Percentiles rank a stretch among this genome's conserved stretches.
Evolutionary conservation across 768 basidiomycete species (phyloP).

Genomic region (Dentipellis fragilis): DNA sequence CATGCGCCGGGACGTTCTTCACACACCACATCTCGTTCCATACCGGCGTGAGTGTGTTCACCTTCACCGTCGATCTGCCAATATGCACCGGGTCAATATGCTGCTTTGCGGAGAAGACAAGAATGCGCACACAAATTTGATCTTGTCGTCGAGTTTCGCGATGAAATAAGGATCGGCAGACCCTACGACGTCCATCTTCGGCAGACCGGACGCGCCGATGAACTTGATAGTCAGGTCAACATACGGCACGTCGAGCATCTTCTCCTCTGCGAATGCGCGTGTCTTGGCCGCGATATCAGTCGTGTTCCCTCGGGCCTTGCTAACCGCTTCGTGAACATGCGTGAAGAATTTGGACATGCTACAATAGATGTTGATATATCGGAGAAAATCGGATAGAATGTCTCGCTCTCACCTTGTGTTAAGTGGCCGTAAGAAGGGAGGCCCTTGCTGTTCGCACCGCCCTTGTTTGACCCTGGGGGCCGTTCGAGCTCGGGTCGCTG

Average conservation of each 20-base stretch:
- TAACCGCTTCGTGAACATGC: constrained; percentile 2
- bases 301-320: constrained; percentile 12
- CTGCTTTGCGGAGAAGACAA: neutral
- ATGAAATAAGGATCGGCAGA: constrained; percentile 64
- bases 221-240: constrained; percentile 59
- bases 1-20: constrained; percentile 62
- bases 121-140: constrained; percentile 55
- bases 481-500: too few species aligned
- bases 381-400: too few species aligned
- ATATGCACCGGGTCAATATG: neutral
- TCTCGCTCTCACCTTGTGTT: too few species aligned
- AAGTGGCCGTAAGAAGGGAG: too few species aligned
- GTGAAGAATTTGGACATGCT: neutral
- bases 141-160: constrained; percentile 50
- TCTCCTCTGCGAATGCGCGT: constrained; percentile 22
- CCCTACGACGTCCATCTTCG: constrained; percentile 59
- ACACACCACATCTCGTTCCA: constrained; percentile 73
- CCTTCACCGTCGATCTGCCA: constrained; percentile 54
- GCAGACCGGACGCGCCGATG: constrained; percentile 59
- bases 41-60: constrained; percentile 46
- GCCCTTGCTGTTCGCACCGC: too few species aligned
- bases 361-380: neutral
- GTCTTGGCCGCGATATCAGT: constrained; percentile 24
- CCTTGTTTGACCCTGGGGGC: too few species aligned
- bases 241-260: constrained; percentile 30